These are phyloP conservation scores for Agaricus subrufescens DNA, from an alignment of 768 basidiomycete species.

Conservation along the genomic window DNA sequence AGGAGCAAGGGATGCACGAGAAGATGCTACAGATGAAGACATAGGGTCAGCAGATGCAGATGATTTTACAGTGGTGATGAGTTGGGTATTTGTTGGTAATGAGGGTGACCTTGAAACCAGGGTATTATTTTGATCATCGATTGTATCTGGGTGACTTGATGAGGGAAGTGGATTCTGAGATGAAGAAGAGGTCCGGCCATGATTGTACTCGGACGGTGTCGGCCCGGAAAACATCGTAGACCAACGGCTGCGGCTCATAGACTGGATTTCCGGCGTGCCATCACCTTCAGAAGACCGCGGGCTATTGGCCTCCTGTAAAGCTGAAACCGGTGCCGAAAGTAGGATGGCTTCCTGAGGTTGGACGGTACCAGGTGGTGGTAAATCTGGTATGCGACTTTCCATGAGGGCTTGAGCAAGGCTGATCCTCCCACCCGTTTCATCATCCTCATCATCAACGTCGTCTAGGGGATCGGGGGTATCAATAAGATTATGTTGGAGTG, in stretches of 20 bases:
- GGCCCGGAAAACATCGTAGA: constrained; percentile 12
- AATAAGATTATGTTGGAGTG: constrained; percentile 46
- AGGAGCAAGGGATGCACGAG: constrained; percentile 17
- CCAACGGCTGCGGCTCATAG: constrained; percentile 13
- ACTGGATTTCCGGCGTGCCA: constrained; percentile 22
- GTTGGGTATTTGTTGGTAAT: constrained; percentile 30
- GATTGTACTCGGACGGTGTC: constrained; percentile 6
- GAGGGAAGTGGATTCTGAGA: constrained; percentile 9
- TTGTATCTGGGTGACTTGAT: constrained; percentile 20
- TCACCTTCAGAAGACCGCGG: constrained; percentile 33
- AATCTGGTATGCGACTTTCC: constrained; percentile 73
- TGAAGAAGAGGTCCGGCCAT: constrained; percentile 22
- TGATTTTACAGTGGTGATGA: constrained; percentile 11
- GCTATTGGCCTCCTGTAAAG: constrained; percentile 8
- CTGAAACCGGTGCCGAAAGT: constrained; percentile 39
- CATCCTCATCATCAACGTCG: constrained; percentile 52
- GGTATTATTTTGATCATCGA: constrained; percentile 18
- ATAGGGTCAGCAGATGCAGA: constrained; percentile 15
- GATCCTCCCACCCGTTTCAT: constrained; percentile 61
- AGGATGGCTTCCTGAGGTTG: constrained; percentile 68
- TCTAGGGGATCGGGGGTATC: constrained; percentile 33
- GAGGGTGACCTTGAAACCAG: constrained; percentile 36
- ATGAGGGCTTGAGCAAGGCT: constrained; percentile 69
- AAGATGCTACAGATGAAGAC: constrained; percentile 18
- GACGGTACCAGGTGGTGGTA: constrained; percentile 66